phyloP scores from a whole-genome alignment of 768 basidiomycete genomes.

The Nidularia sp. region DNA sequence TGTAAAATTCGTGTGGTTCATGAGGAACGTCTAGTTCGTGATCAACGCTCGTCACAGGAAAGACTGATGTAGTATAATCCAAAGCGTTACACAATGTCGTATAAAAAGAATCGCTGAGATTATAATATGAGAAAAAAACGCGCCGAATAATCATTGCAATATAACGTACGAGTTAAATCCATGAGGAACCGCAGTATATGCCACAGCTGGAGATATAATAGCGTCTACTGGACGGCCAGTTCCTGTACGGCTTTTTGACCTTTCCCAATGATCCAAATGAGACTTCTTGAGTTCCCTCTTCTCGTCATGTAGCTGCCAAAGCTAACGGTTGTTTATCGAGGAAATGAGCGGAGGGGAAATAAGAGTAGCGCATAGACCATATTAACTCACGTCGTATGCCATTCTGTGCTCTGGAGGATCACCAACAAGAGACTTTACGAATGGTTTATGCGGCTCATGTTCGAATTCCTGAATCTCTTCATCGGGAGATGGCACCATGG shows the following conservation, averaged over 20 bases:
- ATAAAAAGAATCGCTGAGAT: constrained; percentile 44
- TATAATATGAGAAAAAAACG: neutral
- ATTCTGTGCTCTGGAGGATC: constrained; percentile 28
- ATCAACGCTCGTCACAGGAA: constrained; percentile 67
- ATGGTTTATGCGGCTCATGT: constrained; percentile 24
- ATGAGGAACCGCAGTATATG: constrained; percentile 61
- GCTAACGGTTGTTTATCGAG: constrained; percentile 30
- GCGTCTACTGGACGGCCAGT: constrained; percentile 73
- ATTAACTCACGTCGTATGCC: constrained; percentile 38
- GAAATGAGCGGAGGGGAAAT: neutral
- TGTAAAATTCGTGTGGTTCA: constrained; percentile 46
- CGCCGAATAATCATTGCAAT: neutral
- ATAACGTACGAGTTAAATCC: constrained; percentile 45
- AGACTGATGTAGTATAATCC: constrained; percentile 54
- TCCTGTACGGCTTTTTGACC: constrained; percentile 42
- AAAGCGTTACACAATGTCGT: constrained; percentile 63
- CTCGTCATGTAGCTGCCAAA: constrained; percentile 61
- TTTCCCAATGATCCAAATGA: constrained; percentile 62
- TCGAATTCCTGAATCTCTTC: constrained; percentile 16
- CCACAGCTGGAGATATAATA: constrained; percentile 60
- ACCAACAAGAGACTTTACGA: constrained; percentile 42
- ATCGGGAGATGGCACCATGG: constrained; percentile 37
- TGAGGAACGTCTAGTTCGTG: constrained; percentile 43
- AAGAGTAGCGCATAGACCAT: too few relatives aligned
- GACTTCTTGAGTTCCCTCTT: constrained; percentile 48